Percentiles rank a stretch among this genome's conserved stretches.
Evolutionary conservation across 768 basidiomycete genomes (phyloP).

Genomic region (Lactarius sanguifluus): DNA sequence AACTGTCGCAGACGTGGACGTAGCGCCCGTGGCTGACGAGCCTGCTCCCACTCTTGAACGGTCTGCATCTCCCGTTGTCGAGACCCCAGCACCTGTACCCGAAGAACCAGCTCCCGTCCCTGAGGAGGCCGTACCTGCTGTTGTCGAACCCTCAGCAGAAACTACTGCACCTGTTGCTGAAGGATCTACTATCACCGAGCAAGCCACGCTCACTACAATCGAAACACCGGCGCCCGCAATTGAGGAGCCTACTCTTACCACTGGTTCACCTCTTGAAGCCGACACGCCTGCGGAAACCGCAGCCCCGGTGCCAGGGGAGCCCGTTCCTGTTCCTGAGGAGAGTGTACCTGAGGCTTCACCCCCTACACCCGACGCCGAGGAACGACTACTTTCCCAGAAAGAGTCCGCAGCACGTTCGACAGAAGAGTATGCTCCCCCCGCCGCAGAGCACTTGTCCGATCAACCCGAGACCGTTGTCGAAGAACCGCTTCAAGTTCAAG

Average conservation of each 20-base stretch:
- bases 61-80: background rate
- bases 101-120: background rate
- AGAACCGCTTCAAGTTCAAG: background rate
- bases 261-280: background rate
- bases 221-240: background rate
- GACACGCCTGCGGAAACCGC: background rate
- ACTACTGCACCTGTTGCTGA: background rate
- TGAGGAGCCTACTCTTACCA: background rate
- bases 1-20: background rate
- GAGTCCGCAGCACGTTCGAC: background rate
- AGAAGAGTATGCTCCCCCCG: background rate
- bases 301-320: background rate
- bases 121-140: background rate
- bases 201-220: background rate
- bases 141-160: slow-evolving; percentile 1
- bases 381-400: background rate
- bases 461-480: background rate
- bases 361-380: background rate
- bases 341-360: background rate
- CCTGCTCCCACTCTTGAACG: background rate
- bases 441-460: background rate
- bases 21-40: slow-evolving; percentile 1
- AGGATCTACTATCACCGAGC: background rate
- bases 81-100: background rate
- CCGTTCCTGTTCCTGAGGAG: background rate